These are phyloP conservation scores for Aspergillus mulundensis DNA, from an alignment of 495 filamentous ascomycete genomes.

Conservation along the genomic window DNA sequence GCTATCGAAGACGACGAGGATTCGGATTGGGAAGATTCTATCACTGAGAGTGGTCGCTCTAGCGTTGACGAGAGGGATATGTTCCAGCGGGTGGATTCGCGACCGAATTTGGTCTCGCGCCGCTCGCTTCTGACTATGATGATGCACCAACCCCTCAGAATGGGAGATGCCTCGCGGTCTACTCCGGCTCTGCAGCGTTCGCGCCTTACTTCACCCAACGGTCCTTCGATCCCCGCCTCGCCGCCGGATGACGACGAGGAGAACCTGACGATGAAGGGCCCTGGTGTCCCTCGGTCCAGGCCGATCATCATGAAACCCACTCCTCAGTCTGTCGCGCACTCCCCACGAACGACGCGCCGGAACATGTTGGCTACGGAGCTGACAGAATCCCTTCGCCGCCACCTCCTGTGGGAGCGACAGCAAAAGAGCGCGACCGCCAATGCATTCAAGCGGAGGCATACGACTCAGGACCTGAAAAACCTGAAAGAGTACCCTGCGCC, in stretches of 20 bases:
- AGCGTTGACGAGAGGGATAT: conserved; percentile 72
- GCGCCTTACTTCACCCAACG: conserved; percentile 66
- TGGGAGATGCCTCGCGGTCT: conserved; percentile 61
- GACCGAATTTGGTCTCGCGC: conserved; percentile 76
- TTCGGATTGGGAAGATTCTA: conserved; percentile 87
- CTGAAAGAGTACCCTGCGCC: conserved; percentile 67
- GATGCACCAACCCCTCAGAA: conserved; percentile 64
- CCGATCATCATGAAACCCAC: conserved; percentile 71
- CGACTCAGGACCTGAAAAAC: conserved; percentile 82
- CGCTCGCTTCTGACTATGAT: conserved; percentile 87
- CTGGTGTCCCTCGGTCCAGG: conserved; percentile 72
- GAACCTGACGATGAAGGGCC: conserved; percentile 66
- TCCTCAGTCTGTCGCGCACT: conserved; percentile 64
- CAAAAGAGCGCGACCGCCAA: conserved; percentile 86
- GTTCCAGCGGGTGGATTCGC: conserved; percentile 89
- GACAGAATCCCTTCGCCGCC: conserved; percentile 71
- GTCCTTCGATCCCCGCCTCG: conserved; percentile 68
- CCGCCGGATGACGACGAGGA: conserved; percentile 64
- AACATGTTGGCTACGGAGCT: conserved; percentile 97
- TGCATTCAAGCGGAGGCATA: conserved; percentile 88
- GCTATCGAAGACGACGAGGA: conserved; percentile 87
- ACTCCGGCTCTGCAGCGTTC: conserved; percentile 79
- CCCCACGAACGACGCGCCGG: conserved; percentile 85
- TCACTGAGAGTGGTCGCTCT: conserved; percentile 79
- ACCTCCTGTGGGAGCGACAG: conserved; percentile 82